A percentile compares a stretch with the other conserved stretches of the same genome.
Conservation (phyloP, 1,139 yeast species). For the Debaryomycetaceae sp. region DNA sequence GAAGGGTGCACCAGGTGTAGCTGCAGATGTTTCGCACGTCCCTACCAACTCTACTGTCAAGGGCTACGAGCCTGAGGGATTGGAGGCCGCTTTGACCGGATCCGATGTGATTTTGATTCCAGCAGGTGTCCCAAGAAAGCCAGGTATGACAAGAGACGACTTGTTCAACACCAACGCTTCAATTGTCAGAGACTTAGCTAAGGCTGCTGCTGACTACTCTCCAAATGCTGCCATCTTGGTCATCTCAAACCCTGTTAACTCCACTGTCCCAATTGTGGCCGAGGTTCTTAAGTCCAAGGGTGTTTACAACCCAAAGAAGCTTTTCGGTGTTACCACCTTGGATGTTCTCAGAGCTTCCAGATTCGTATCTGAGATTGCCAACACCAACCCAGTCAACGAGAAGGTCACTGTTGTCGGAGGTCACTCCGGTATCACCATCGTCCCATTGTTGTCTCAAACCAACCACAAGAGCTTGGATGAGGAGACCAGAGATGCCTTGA, state of each 20-base stretch:
- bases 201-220: conserved; percentile 67
- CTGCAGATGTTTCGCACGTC: conserved; percentile 86
- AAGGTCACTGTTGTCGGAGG: conserved; percentile 90
- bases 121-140: conserved; percentile 97
- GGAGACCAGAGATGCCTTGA: conserved; percentile 63
- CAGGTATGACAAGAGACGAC: conserved; percentile 98
- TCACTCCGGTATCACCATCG: conserved; percentile 94
- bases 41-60: conserved; percentile 74
- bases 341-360: conserved; percentile 90
- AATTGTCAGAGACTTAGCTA: conserved; percentile 79
- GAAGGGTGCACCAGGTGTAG: conserved; percentile 88
- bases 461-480: conserved; percentile 46
- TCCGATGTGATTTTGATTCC: conserved; percentile 84
- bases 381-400: conserved; percentile 55
- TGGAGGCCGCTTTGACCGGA: conserved; percentile 61
- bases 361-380: conserved; percentile 59
- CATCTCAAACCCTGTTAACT: conserved; percentile 94
- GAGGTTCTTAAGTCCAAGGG: conserved; percentile 76
- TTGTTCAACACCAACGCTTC: conserved; percentile 90
- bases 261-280: conserved; percentile 90
- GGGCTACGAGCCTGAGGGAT: conserved; percentile 63
- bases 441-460: conserved; percentile 76
- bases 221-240: conserved; percentile 76
- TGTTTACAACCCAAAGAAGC: conserved; percentile 71
- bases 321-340: conserved; percentile 90